phyloP scores from a whole-genome alignment of 495 filamentous ascomycete species.

The Cudoniella acicularis region DNA sequence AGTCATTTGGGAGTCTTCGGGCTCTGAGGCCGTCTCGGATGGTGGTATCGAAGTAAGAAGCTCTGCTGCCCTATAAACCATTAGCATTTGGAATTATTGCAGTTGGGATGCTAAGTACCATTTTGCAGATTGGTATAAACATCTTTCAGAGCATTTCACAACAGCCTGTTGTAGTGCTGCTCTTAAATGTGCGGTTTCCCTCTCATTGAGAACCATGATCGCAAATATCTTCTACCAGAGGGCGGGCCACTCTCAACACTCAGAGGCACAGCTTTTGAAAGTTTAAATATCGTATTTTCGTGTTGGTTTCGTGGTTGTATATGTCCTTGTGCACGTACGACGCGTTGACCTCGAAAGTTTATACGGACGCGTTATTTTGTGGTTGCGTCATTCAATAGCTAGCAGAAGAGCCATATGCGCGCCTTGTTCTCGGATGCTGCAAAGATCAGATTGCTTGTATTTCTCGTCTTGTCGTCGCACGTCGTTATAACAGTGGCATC shows the following conservation, averaged over 20 bases:
- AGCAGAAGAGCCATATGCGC: no score
- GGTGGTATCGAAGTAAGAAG: slow-evolving; percentile 74
- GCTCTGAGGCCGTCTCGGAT: slow-evolving; percentile 21
- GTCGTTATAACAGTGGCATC: no score
- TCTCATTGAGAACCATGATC: slow-evolving; percentile 34
- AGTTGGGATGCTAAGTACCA: slow-evolving; percentile 55
- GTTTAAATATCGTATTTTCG: no score
- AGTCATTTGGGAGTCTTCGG: slow-evolving; percentile 34
- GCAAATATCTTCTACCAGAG: background rate
- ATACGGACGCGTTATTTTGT: background rate
- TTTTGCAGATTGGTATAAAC: slow-evolving; percentile 95
- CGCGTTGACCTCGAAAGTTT: background rate
- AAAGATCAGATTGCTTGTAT: no score
- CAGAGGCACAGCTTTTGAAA: no score
- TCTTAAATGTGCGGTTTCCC: slow-evolving; percentile 47
- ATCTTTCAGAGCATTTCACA: slow-evolving; percentile 88
- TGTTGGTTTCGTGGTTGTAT: no score
- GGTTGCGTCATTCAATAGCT: no score
- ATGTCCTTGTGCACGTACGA: background rate
- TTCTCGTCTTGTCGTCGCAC: no score
- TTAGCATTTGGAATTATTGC: slow-evolving; percentile 9
- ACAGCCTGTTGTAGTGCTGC: slow-evolving; percentile 75
- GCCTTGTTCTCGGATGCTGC: no score
- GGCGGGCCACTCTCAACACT: slow-evolving; percentile 2
- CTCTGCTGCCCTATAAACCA: slow-evolving; percentile 76